phyloP scores from a whole-genome alignment of 1,284 basidiomycete genomes.

The Pseudozyma tsukubaensis region DNA sequence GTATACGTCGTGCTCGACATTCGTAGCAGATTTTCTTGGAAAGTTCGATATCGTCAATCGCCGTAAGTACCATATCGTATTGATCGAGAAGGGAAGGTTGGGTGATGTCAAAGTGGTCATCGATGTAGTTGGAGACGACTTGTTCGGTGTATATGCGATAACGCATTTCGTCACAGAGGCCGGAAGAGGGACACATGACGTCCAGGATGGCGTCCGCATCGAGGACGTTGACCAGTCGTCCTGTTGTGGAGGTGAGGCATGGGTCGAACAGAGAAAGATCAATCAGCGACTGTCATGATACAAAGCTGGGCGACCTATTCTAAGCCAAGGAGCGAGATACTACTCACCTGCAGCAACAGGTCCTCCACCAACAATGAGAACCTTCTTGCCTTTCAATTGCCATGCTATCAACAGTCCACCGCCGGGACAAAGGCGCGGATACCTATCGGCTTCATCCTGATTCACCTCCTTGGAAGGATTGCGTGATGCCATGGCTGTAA shows the following conservation, averaged over 20 bases:
- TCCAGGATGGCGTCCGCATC: slow-evolving; percentile 66
- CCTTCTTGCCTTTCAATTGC: slow-evolving; percentile 82
- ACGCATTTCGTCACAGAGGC: slow-evolving; percentile 63
- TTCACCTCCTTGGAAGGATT: slow-evolving; percentile 22
- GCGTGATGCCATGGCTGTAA: slow-evolving; percentile 36
- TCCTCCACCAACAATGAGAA: slow-evolving; percentile 90
- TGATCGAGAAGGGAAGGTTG: slow-evolving; percentile 26
- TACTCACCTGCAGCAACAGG: slow-evolving; percentile 78
- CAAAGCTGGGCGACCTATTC: too few relatives aligned
- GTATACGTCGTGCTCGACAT: slow-evolving; percentile 79
- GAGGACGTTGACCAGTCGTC: slow-evolving; percentile 65
- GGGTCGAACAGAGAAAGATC: too few relatives aligned
- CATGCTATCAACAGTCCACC: slow-evolving; percentile 86
- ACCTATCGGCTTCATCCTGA: slow-evolving; percentile 35
- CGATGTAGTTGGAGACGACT: slow-evolving; percentile 53
- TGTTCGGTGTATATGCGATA: slow-evolving; percentile 56
- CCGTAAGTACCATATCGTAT: slow-evolving; percentile 89
- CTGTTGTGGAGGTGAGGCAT: slow-evolving; percentile 5
- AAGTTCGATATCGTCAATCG: slow-evolving; percentile 84
- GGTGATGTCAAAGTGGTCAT: slow-evolving; percentile 66
- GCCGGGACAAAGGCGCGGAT: slow-evolving; percentile 70
- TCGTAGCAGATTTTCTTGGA: slow-evolving; percentile 79
- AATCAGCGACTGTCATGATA: background rate
- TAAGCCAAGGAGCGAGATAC: background rate
- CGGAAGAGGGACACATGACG: slow-evolving; percentile 61